Evolutionary conservation across 1,284 basidiomycete genomes (phyloP), one percentile per base, ranked within the genome.

Genomic region (Ustilago crameri): DNA sequence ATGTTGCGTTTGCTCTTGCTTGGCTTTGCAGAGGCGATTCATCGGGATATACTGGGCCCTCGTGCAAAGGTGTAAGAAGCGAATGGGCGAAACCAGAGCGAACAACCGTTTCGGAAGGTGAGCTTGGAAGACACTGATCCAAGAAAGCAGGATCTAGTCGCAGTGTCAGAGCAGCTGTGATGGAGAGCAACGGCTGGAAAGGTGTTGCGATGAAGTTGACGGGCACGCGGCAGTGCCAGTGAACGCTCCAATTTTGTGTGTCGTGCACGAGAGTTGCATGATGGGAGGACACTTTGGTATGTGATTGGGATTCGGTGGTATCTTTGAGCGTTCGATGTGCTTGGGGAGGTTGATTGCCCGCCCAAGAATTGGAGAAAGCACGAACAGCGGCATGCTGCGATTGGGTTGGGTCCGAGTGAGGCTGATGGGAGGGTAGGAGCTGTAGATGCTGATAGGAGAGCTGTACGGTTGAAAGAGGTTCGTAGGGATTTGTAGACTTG

Each of bases 41-140:
- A 38, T 73, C 65, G n/a, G 70, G 70, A 56, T 73, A 73, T 23
- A 73, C 54, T 5, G 70, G 65, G 18, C 70, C 70, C 45, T 73
- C 64, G 30, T 73, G 65, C 30, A 73, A 37, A 17, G 70, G 70
- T 8, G 70, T 26, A 17, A 73, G 51, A 9, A 73, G 61, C 10
- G 70, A 73, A 30, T 73, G 70, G 3, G 60, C 47, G 24, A 73
- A 73, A 1, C 68, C 68, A 18, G 61, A 57, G 4, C 62, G 57
- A 24, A 56, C 23, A 20, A 51, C 53, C 7, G 30, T 24, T 9
- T 35, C 40, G 10, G 58, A 43, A 9, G 53, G 17, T 3, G 47
- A 17, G 3, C 5, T 17, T 4, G 64, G 46, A 8, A 67, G 26
- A 17, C 46, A 46, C 9, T 69, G 56, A 5, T 67, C 53, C 10